Evolutionary conservation across 2,329 filamentous ascomycete species (phyloP), one percentile per base, ranked within the genome.

Genomic region (Fusarium verticillioides): DNA sequence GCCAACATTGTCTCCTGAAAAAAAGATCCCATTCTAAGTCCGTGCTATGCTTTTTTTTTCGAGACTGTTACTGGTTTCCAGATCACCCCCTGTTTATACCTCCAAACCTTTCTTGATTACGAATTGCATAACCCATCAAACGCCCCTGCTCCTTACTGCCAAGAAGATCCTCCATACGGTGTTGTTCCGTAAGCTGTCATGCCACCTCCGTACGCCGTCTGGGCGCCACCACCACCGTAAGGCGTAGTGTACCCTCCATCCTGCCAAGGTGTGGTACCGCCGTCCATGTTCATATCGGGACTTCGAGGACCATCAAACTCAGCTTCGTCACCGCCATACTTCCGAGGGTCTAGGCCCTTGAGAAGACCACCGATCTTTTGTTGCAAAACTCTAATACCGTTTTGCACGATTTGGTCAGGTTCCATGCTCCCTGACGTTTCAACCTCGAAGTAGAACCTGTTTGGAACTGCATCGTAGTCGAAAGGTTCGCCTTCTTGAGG

Each of bases 381-480:
- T 82, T 98, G 96, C 63, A 99, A 86, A 34, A 94, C 92, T 72
- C 93, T 91, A 81, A 99, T 97, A 39, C 95, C 95, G 78, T 94
- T 91, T 77, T 95, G 92, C 58, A 99, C 91, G 76, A 98, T 96
- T 70, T 91, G 89, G 79, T 99, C 96, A 0, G 96, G 96, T 36
- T 96, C 94, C 69, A 98, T 90, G 77, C 92, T 94, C 40, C 96
- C 96, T 42, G 93, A 92, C 52, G 93, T 92, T 83, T 99, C 96
- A 52, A 99, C 92, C 79, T 98, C 95, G 79, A 96, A 93, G 86
- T 98, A 99, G 86, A 98, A 99, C 74, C 90, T 90, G 69, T 87
- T 88, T 9, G 96, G 96, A 28, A 92, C 89, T 15, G 95, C 96
- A 77, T 97, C 92, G 83, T 94, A 98, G 84, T 98, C 92, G 82